A percentile compares a stretch with the other conserved stretches of the same genome.
phyloP scores from a whole-genome alignment of 257 asterid genomes.

The Primulina eburnea region DNA sequence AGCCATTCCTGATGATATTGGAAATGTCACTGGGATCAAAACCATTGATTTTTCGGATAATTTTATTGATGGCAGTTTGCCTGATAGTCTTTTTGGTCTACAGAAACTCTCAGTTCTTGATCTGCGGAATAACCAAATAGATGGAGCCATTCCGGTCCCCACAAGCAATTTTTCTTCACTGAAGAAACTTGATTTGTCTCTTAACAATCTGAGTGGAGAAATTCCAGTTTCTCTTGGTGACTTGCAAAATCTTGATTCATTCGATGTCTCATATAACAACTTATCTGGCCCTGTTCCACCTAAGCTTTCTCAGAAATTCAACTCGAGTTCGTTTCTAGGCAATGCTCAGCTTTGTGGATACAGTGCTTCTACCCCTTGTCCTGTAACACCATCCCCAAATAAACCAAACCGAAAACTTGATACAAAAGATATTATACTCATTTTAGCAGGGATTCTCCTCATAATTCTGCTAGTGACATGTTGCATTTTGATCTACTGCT shows the following conservation, averaged over 20 bases:
- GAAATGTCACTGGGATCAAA: slow-evolving; percentile 40
- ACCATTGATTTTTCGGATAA: slow-evolving; percentile 52
- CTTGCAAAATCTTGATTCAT: slow-evolving; percentile 53
- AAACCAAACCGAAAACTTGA: slow-evolving; percentile 45
- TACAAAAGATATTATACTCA: slow-evolving; percentile 68
- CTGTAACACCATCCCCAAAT: slow-evolving; percentile 24
- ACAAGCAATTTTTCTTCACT: slow-evolving; percentile 54
- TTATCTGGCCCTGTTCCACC: slow-evolving; percentile 75
- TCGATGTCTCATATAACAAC: slow-evolving; percentile 78
- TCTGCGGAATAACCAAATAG: slow-evolving; percentile 47
- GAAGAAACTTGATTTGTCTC: slow-evolving; percentile 58
- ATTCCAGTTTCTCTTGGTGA: slow-evolving; percentile 64
- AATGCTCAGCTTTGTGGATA: slow-evolving; percentile 79
- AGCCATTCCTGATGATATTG: slow-evolving; percentile 40
- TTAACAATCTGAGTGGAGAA: slow-evolving; percentile 59
- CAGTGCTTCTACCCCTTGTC: slow-evolving; percentile 50
- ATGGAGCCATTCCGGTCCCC: slow-evolving; percentile 46
- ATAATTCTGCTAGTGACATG: slow-evolving; percentile 51
- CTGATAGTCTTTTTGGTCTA: slow-evolving; percentile 42
- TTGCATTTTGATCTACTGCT: slow-evolving; percentile 55
- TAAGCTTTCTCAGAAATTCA: slow-evolving; percentile 57
- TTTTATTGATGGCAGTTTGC: slow-evolving; percentile 58
- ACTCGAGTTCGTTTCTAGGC: slow-evolving; percentile 65
- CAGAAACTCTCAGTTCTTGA: slow-evolving; percentile 55
- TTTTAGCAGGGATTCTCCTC: slow-evolving; percentile 71